phyloP scores from a whole-genome alignment of 1,284 basidiomycete genomes.

The Ganoderma meredithae region DNA sequence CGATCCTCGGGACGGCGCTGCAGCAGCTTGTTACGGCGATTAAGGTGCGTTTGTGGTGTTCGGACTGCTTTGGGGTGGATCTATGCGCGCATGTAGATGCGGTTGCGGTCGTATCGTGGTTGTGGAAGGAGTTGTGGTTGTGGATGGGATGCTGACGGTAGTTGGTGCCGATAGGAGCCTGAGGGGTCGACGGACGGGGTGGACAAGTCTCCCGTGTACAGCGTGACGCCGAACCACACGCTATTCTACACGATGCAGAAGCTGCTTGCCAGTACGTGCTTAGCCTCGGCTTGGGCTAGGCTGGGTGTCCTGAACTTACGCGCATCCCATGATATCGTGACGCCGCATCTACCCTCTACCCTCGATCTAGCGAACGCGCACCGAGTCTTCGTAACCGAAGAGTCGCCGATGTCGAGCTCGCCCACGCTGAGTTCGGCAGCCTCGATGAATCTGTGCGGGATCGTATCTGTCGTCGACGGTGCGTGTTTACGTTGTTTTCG shows the following conservation, averaged over 20 bases:
- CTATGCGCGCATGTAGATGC: background rate
- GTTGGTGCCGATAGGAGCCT: constrained; percentile 53
- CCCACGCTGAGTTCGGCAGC: constrained; percentile 44
- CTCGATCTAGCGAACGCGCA: constrained; percentile 70
- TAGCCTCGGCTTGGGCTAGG: background rate
- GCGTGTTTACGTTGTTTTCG: constrained; percentile 1
- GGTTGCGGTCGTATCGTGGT: too few species aligned
- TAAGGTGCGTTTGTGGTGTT: too few species aligned
- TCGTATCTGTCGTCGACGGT: constrained; percentile 85
- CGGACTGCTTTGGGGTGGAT: too few species aligned
- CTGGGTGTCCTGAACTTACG: background rate
- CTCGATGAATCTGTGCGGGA: constrained; percentile 64
- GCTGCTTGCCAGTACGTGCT: constrained; percentile 72
- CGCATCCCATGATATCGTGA: background rate
- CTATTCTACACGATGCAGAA: constrained; percentile 78
- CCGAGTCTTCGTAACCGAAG: constrained; percentile 76
- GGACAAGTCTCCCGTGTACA: constrained; percentile 83
- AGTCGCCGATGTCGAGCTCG: constrained; percentile 56
- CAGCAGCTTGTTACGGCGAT: constrained; percentile 72
- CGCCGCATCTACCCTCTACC: background rate
- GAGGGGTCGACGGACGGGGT: constrained; percentile 75
- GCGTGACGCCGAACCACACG: constrained; percentile 66
- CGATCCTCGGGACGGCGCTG: constrained; percentile 69
- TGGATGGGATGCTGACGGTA: background rate
- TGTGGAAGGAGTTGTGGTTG: background rate